Conservation (phyloP, 2,329 filamentous ascomycete genomes). For the Aspergillus sojae region DNA sequence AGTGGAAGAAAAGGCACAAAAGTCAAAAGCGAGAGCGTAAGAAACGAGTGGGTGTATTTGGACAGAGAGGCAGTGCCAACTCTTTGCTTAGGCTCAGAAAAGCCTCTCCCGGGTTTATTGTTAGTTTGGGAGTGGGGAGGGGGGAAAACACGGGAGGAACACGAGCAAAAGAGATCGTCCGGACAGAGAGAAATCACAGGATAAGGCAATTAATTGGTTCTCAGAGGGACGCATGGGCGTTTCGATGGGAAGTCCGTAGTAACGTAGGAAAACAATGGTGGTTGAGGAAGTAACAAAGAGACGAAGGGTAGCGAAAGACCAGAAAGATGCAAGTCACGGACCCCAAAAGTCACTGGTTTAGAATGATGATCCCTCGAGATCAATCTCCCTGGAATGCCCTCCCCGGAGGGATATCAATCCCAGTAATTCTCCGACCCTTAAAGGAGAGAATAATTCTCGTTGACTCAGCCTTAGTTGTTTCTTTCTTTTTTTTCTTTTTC, state of each 20-base stretch:
- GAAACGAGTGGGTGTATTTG: conserved; percentile 1
- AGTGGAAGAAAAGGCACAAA: conserved; percentile 7
- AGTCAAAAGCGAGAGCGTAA: conserved; percentile 6
- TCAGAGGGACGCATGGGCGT: not conserved
- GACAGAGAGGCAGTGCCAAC: conserved; percentile 1
- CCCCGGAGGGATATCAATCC: not conserved
- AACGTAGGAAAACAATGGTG: not conserved
- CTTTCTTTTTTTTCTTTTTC: not conserved
- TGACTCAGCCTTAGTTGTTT: not conserved
- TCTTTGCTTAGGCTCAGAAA: conserved; percentile 4
- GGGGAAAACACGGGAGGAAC: not conserved
- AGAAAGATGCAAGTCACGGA: conserved; percentile 6
- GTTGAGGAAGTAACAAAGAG: not conserved
- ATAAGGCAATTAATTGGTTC: not conserved
- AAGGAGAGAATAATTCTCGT: not conserved
- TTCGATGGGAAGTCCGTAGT: not conserved
- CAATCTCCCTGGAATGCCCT: not conserved
- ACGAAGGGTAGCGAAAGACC: conserved; percentile 5
- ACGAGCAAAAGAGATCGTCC: not conserved
- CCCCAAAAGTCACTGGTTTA: not conserved
- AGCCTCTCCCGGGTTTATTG: not conserved
- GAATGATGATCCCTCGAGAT: not conserved
- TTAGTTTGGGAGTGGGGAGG: conserved; percentile 1
- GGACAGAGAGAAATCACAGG: not conserved
- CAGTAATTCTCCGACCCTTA: not conserved